Evolutionary conservation across 257 asterid genomes (phyloP).

Genomic region (Primulina tabacum): DNA sequence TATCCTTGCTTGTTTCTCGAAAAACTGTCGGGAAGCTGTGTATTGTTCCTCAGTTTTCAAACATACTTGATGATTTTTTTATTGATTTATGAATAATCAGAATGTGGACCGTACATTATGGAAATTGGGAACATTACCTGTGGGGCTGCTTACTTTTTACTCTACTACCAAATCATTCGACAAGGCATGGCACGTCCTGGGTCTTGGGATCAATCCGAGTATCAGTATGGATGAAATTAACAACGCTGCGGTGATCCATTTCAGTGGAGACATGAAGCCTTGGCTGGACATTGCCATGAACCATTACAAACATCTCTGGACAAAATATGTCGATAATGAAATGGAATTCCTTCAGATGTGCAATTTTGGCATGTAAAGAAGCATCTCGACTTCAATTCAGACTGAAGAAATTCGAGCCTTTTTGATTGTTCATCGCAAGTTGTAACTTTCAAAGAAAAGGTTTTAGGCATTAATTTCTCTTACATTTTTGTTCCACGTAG

Average conservation of each 20-base stretch:
- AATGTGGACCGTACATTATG: slow-evolving; percentile 75
- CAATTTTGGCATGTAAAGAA: slow-evolving; percentile 87
- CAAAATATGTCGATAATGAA: slow-evolving; percentile 82
- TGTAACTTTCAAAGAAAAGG: slow-evolving; percentile 44
- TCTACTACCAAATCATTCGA: slow-evolving; percentile 80
- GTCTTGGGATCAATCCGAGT: slow-evolving; percentile 92
- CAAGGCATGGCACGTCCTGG: slow-evolving; percentile 88
- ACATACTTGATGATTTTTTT: slow-evolving; percentile 7
- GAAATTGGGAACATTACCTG: slow-evolving; percentile 83
- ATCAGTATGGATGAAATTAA: slow-evolving; percentile 89
- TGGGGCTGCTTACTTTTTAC: slow-evolving; percentile 79
- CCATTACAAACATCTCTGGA: slow-evolving; percentile 88
- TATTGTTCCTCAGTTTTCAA: slow-evolving; percentile 4
- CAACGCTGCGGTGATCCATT: slow-evolving; percentile 91
- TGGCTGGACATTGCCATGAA: slow-evolving; percentile 99
- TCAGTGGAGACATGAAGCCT: slow-evolving; percentile 97
- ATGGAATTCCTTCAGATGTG: slow-evolving; percentile 96
- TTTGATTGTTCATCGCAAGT: slow-evolving; percentile 23
- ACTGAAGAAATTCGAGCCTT: slow-evolving; percentile 26
- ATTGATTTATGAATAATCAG: slow-evolving; percentile 38
- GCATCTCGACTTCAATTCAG: slow-evolving; percentile 22
- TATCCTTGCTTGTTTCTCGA: not conserved
- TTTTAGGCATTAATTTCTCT: slow-evolving; percentile 31
- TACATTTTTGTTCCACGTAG: slow-evolving; percentile 31
- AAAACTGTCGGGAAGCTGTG: not conserved